Evolutionary conservation across 2,329 filamentous ascomycete species (phyloP), one percentile per base, ranked within the genome.

Genomic region (Bipolaris cookei): DNA sequence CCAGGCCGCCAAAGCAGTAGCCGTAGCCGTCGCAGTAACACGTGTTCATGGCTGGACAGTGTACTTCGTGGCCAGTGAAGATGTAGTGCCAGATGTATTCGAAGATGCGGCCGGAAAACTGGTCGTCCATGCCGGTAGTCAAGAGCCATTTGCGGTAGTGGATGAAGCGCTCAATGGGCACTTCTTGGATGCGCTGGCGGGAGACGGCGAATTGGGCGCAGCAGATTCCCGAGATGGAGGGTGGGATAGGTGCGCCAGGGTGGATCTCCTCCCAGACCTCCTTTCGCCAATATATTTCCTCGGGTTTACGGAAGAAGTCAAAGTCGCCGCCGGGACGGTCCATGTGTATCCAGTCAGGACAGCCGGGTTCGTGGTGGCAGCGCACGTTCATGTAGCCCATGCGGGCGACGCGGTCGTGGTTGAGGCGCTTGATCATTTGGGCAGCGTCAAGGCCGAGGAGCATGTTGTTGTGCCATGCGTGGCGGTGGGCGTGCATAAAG

Each of bases 1-100:
- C 71, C 25, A 80, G 77, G 3, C 78, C 78, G 18, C 81, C 83
- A 61, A 88, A 88, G 63, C 87, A 89, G 14, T 87, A 75, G 0
- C 86, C 86, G 58, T 86, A 89, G 4, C 84, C 86, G 58, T 88
- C 86, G 70, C 87, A 89, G 60, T 87, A 86, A 74, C 87, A 77
- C 0, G 73, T 69, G 57, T 76, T 76, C 65, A 70, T 69, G n/a
- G 74, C 70, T 5, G 75, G 75, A 46, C 75, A 77, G 52, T 72
- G 74, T 13, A 76, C 67, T 43, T 75, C 74, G 56, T 76, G 72
- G 30, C 74, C 70, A 0, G 75, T 77, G 63, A 77, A 77, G 42
- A 77, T 76, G 61, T 76, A 77, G 54, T 76, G 74, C 75, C 75
- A 77, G 25, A 76, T 75, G 59, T 77, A 77, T 56, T 77, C 75